These are phyloP conservation scores for Sonneratia alba DNA, from an alignment of 345 rosid species.

Conservation along the genomic window DNA sequence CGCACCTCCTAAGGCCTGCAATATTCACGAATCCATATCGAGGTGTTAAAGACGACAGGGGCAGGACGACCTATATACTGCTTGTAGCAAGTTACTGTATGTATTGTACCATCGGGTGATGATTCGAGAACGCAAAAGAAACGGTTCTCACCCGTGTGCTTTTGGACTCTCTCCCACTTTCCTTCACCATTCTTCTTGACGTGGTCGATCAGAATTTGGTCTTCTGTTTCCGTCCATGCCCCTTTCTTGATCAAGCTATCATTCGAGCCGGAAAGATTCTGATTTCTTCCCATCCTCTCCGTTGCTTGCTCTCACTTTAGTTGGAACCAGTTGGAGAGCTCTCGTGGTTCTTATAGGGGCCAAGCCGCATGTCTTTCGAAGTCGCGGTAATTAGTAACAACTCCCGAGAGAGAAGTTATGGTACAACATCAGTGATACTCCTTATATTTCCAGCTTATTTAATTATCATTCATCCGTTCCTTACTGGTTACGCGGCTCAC, in stretches of 20 bases:
- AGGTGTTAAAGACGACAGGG: no score
- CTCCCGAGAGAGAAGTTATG: no score
- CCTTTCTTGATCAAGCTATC: slow-evolving; percentile 7
- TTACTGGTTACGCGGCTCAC: no score
- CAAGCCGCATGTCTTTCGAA: no score
- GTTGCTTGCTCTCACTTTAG: neutral
- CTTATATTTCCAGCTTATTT: no score
- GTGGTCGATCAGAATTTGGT: slow-evolving; percentile 10
- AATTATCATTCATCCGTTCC: no score
- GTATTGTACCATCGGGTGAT: no score
- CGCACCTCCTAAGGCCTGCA: slow-evolving; percentile 16
- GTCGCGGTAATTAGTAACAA: no score
- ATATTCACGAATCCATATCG: no score
- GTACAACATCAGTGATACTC: no score
- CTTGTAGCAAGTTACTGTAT: no score
- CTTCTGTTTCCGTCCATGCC: slow-evolving; percentile 8
- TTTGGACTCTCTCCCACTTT: slow-evolving; percentile 7
- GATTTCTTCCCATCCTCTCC: slow-evolving; percentile 11
- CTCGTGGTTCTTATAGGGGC: neutral
- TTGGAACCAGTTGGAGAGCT: neutral
- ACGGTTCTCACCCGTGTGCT: slow-evolving; percentile 6
- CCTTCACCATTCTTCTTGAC: slow-evolving; percentile 9
- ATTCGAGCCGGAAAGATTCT: neutral
- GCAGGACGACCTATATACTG: no score
- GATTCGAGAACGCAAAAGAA: neutral